Base-by-base conservation (phyloP, 106 monocot genomes). In the Amphibolis antarctica region DNA sequence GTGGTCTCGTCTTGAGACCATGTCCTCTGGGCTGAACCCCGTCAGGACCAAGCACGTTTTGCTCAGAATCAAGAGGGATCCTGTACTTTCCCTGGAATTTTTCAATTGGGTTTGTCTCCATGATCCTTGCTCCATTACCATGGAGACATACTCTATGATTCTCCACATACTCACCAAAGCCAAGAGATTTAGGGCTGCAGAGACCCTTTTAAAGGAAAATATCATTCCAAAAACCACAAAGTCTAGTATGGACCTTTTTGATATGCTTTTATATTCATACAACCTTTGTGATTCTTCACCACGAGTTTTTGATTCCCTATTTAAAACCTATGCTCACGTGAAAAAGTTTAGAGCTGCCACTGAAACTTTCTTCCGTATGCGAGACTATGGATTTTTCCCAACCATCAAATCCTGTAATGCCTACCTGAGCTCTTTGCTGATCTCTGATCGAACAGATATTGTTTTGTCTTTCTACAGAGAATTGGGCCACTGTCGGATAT, bases 401-500 rank as follows among this genome's bases (percentile, higher is more conserved):
- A 77, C 70, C 3, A 23, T 96, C 28, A 68, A 53, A 20, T 89
- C 94, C 7, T 96, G 94, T 70, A 96, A 89, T 69, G 89, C 86
- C 20, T 86, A 74, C 64, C 31, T 96, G 31, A 78, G 79, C 76
- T 76, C 94, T 26, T 65, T 80, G 67, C 77, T 86, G 27, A 25
- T 28, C 26, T 56, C 66, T 13, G 59, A 67, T 10, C 76, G 89
- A n/a, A 44, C 53, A 10, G 89, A 86, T 47, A 76, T 96, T 12
- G 64, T 60, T 3, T 27, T 84, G 30, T 58, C 71, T 0, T 89
- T 96, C 69, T 82, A 84, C 55, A 45, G 70, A 19, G 94, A 96
- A 75, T 84, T 96, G 86, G 28, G 66, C 0, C 57, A 78, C 25
- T 75, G 73, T 46, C 61, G 89, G 61, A 89, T 89, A 45, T 78